A percentile compares a stretch with the other conserved stretches of the same genome.
These are phyloP conservation scores for Euclidium syriacum DNA, from an alignment of 345 rosid genomes.

Conservation along the genomic window DNA sequence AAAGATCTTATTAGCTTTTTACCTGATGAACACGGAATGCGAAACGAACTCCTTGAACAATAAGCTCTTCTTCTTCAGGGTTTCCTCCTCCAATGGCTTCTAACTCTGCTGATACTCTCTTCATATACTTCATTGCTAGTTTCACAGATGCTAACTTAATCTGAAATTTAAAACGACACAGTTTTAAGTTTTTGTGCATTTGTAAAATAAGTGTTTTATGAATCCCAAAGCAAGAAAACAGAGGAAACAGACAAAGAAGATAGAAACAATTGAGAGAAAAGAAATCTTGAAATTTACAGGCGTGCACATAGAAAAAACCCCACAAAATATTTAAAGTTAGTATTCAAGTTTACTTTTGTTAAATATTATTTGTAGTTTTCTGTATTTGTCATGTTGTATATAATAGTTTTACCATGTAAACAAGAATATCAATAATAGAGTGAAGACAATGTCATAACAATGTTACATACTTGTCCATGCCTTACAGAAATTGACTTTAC, in stretches of 20 bases:
- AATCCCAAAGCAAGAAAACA: constrained; percentile 22
- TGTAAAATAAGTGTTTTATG: neutral
- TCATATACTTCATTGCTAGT: constrained; percentile 95
- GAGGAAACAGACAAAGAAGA: constrained; percentile 43
- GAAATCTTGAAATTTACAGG: constrained; percentile 46
- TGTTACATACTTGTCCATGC: constrained; percentile 1
- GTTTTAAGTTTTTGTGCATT: neutral
- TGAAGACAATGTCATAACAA: constrained; percentile 16
- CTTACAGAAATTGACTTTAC: constrained; percentile 22
- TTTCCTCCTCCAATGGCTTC: constrained; percentile 51
- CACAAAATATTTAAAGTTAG: constrained; percentile 5
- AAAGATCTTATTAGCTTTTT: constrained; percentile 1
- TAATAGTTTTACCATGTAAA: constrained; percentile 25
- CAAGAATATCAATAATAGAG: constrained; percentile 25
- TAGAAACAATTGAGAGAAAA: constrained; percentile 4
- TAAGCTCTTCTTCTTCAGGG: constrained; percentile 92
- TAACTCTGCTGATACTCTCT: constrained; percentile 84
- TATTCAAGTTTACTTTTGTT: constrained; percentile 14
- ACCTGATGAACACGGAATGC: constrained; percentile 99
- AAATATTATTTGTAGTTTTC: neutral
- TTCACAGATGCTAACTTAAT: constrained; percentile 88
- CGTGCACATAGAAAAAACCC: constrained; percentile 42
- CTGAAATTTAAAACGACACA: constrained; percentile 38
- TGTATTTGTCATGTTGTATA: constrained; percentile 24
- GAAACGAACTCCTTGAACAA: constrained; percentile 86